Evolutionary conservation across 2,329 filamentous ascomycete genomes (phyloP).

Genomic region (Chaetothyriales sp.): DNA sequence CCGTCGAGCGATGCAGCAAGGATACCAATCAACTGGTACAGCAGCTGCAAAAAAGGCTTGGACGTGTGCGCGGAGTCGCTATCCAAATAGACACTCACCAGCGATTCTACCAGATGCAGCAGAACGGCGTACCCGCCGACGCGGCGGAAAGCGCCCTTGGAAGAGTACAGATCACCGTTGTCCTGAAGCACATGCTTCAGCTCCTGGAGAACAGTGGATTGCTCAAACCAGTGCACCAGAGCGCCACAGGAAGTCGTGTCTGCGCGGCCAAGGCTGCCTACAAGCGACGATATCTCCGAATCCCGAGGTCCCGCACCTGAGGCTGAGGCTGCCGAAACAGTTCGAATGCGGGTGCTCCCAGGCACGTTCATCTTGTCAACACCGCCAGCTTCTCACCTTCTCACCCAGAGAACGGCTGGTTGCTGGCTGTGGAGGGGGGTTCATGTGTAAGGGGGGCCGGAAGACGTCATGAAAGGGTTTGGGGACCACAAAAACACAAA

Average conservation of each 20-base stretch:
- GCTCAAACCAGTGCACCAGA: slow-evolving; percentile 25
- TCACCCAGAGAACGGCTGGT: slow-evolving; percentile 6
- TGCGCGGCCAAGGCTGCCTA: slow-evolving; percentile 21
- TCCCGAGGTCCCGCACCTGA: slow-evolving; percentile 14
- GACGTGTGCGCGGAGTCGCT: slow-evolving; percentile 1
- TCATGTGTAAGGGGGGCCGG: slow-evolving; percentile 7
- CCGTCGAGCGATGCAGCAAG: slow-evolving; percentile 61
- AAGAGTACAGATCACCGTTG: slow-evolving; percentile 33
- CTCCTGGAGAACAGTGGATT: slow-evolving; percentile 46
- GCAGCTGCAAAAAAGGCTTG: slow-evolving; percentile 49
- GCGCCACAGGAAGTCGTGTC: slow-evolving; percentile 20
- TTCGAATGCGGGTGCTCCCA: slow-evolving; percentile 10
- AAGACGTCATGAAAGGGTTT: neutral
- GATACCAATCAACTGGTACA: slow-evolving; percentile 44
- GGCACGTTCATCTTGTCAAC: slow-evolving; percentile 10
- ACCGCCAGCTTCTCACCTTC: slow-evolving; percentile 14
- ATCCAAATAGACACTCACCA: slow-evolving; percentile 41
- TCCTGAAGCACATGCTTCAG: slow-evolving; percentile 54
- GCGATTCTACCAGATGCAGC: slow-evolving; percentile 57
- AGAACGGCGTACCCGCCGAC: slow-evolving; percentile 65
- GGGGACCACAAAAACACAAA: slow-evolving; percentile 1
- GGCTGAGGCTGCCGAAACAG: slow-evolving; percentile 16
- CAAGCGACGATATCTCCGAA: slow-evolving; percentile 14
- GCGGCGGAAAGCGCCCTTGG: slow-evolving; percentile 72
- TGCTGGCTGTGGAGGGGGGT: neutral